A percentile compares a stretch with the other conserved stretches of the same genome.
Evolutionary conservation across 1,284 basidiomycete species (phyloP).

Genomic region (Rhodotorula sp.): DNA sequence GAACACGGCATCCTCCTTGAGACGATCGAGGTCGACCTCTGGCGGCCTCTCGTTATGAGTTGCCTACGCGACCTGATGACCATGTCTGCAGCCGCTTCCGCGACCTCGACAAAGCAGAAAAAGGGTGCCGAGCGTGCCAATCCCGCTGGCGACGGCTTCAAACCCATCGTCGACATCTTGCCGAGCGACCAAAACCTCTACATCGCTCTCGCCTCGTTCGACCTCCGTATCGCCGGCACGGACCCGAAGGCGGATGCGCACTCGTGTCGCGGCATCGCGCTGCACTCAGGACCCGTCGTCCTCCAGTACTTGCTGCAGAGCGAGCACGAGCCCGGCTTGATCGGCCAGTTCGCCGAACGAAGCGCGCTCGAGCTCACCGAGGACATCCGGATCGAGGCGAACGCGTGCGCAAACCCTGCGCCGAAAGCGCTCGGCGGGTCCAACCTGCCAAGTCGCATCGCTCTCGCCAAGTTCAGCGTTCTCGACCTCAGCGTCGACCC

Average conservation of each 20-base stretch:
- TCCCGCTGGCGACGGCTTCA: background rate
- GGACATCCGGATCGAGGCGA: constrained; percentile 62
- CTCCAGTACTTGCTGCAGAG: constrained; percentile 63
- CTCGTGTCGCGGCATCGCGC: constrained; percentile 68
- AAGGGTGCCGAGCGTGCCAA: background rate
- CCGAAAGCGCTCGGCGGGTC: constrained; percentile 19
- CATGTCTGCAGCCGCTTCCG: constrained; percentile 15
- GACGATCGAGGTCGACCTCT: constrained; percentile 30
- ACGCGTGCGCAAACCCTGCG: constrained; percentile 46
- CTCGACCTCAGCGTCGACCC: constrained; percentile 47
- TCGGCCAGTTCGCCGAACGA: constrained; percentile 52
- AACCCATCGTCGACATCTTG: constrained; percentile 52
- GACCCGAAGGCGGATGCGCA: constrained; percentile 70
- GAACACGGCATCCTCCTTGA: constrained; percentile 29
- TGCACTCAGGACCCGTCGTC: constrained; percentile 58
- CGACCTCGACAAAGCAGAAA: constrained; percentile 7
- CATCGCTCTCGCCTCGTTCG: constrained; percentile 63
- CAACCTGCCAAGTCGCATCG: constrained; percentile 40
- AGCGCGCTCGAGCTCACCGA: constrained; percentile 58
- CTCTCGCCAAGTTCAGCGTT: constrained; percentile 52
- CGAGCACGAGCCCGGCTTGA: constrained; percentile 53
- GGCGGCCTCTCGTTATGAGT: constrained; percentile 35
- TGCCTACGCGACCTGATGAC: constrained; percentile 33
- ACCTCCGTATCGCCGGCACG: constrained; percentile 66
- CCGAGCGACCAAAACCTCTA: constrained; percentile 61